Evolutionary conservation across 768 basidiomycete genomes (phyloP).

Genomic region (Cytidiella melzeri): DNA sequence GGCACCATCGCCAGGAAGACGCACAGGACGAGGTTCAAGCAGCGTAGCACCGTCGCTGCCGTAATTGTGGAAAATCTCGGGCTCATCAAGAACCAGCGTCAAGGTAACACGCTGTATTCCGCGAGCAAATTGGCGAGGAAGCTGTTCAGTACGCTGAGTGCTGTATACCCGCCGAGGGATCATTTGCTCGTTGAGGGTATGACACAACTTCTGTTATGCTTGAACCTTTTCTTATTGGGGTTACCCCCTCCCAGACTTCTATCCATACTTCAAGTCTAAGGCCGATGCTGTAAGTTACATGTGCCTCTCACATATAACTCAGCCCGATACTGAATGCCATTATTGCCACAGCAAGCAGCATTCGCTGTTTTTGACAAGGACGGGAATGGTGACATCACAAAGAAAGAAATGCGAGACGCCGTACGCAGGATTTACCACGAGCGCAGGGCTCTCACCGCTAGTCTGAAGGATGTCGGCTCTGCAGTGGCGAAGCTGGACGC

Average conservation of each 20-base stretch:
- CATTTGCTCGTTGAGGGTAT: slow-evolving; percentile 64
- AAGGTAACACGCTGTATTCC: slow-evolving; percentile 51
- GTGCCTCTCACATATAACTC: background rate
- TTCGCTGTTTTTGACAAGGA: slow-evolving; percentile 75
- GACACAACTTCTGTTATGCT: slow-evolving; percentile 13
- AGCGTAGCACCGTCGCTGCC: slow-evolving; percentile 47
- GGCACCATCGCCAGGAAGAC: slow-evolving; percentile 18
- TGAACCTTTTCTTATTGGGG: background rate
- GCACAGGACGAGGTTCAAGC: slow-evolving; percentile 15
- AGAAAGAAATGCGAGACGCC: slow-evolving; percentile 75
- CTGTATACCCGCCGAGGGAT: slow-evolving; percentile 50
- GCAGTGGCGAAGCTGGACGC: slow-evolving; percentile 75
- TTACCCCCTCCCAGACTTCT: slow-evolving; percentile 65
- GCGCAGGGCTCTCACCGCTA: slow-evolving; percentile 62
- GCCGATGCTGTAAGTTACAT: slow-evolving; percentile 56
- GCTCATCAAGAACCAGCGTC: slow-evolving; percentile 50
- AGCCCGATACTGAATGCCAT: background rate
- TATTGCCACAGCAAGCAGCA: slow-evolving; percentile 47
- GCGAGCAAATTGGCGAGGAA: slow-evolving; percentile 65
- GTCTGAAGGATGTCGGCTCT: slow-evolving; percentile 69
- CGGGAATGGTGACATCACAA: slow-evolving; percentile 76
- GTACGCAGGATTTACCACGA: slow-evolving; percentile 78
- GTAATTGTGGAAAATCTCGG: slow-evolving; percentile 59
- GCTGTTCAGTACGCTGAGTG: slow-evolving; percentile 56
- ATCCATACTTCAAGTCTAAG: slow-evolving; percentile 67